Evolutionary conservation across 495 filamentous ascomycete species (phyloP), one percentile per base, ranked within the genome.

Genomic region (Durotheca rogersii): DNA sequence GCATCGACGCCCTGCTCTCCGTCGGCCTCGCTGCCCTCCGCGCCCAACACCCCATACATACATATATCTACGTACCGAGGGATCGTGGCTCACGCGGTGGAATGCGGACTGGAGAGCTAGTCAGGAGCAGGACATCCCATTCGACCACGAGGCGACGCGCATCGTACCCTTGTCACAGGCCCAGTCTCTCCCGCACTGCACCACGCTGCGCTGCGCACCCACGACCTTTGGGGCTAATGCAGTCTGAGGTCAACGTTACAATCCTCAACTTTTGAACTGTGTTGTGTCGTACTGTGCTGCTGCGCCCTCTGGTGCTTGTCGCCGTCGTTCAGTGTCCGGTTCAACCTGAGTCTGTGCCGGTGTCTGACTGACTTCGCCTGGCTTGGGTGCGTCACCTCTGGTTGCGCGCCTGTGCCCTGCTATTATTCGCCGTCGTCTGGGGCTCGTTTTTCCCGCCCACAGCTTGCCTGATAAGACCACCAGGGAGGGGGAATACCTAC

Each of bases 211-310:
- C 39, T 9, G 23, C 23, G 23, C 23, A 27, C 44, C n/a, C 45
- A 45, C 38, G 49, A 41, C 43, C 33, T 30, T n/a, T n/a, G 46
- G 31, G 4, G 18, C 45, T 53, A 53, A 53, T 60, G 56, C 51
- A 60, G 46, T 42, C 51, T 60, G 57, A 58, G 57, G 57, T 58
- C 58, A 64, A 64, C 61, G 61, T 64, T 64, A 58, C 61, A 64
- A 41, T 56, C 25, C 48, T 45, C 30, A 50, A 42, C 41, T 52
- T 51, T 38, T 52, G 43, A 47, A 43, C 36, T 43, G 42, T n/a
- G n/a, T n/a, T n/a, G n/a, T n/a, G n/a, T 51, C 31, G 31, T 29
- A 36, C 30, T 46, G 40, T 51, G 41, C 36, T 17, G 41, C n/a
- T n/a, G n/a, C n/a, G n/a, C n/a, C n/a, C n/a, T n/a, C n/a, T n/a